Evolutionary conservation across 129 eudicot genomes (phyloP).

Genomic region (Chrysanthemum lavandulifolium): DNA sequence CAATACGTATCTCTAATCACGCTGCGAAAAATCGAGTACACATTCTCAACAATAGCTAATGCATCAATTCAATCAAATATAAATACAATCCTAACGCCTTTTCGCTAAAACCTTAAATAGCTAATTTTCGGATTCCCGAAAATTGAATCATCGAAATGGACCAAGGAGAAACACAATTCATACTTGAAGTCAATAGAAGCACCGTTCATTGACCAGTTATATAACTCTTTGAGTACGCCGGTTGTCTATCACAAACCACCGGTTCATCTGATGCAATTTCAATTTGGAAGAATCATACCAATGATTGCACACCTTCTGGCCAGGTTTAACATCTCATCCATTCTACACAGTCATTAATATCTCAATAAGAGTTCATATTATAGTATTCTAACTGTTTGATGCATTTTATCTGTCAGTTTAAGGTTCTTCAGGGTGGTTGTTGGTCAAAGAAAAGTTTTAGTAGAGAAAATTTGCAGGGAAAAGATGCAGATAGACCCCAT

Average conservation of each 20-base stretch:
- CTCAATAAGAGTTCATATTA: neutral
- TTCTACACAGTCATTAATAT: neutral
- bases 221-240: slow-evolving; percentile 44
- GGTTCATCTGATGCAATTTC: slow-evolving; percentile 32
- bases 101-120: no score
- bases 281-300: slow-evolving; percentile 34
- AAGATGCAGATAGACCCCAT: slow-evolving; percentile 30
- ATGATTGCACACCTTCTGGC: slow-evolving; percentile 34
- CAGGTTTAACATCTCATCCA: slow-evolving; percentile 39
- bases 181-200: slow-evolving; percentile 82
- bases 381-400: neutral
- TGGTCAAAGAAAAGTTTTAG: slow-evolving; percentile 48
- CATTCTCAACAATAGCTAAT: no score
- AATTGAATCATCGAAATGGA: slow-evolving; percentile 52
- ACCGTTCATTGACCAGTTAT: slow-evolving; percentile 65
- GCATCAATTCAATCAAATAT: no score
- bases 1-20: no score
- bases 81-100: no score
- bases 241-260: slow-evolving; percentile 34
- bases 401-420: slow-evolving; percentile 39
- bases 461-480: slow-evolving; percentile 35
- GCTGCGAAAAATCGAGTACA: no score
- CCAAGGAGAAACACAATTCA: slow-evolving; percentile 76
- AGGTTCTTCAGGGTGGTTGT: slow-evolving; percentile 54
- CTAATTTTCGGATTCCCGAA: slow-evolving; percentile 42